Evolutionary conservation across 768 basidiomycete species (phyloP).

Genomic region (Hemileccinum rubropunctum): DNA sequence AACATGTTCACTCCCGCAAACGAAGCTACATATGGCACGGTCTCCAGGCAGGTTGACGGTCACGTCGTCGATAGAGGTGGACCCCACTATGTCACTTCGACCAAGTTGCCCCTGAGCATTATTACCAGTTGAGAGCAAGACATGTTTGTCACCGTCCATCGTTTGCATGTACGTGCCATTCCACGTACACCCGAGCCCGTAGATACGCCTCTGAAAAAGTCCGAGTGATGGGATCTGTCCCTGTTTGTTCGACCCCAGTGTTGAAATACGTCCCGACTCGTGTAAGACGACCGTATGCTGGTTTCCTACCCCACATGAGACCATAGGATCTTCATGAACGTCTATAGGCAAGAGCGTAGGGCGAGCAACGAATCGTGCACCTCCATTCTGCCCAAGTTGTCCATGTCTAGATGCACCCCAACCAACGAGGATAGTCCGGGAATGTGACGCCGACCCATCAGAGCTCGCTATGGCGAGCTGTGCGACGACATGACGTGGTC

Average conservation of each 20-base stretch:
- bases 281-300: constrained; percentile 49
- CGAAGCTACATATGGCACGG: constrained; percentile 36
- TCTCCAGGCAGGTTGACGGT: constrained; percentile 28
- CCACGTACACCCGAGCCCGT: constrained; percentile 66
- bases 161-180: constrained; percentile 63
- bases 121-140: constrained; percentile 52
- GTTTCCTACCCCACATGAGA: constrained; percentile 44
- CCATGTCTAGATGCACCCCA: constrained; percentile 89
- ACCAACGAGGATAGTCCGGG: constrained; percentile 48
- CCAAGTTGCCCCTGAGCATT: constrained; percentile 67
- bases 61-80: background rate
- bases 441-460: constrained; percentile 14
- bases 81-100: constrained; percentile 17
- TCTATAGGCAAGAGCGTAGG: constrained; percentile 36
- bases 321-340: constrained; percentile 28
- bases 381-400: constrained; percentile 57
- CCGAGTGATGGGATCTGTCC: constrained; percentile 52
- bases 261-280: constrained; percentile 44
- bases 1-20: constrained; percentile 87
- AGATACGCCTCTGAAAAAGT: constrained; percentile 23
- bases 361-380: constrained; percentile 7
- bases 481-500: constrained; percentile 70
- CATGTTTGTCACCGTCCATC: constrained; percentile 13
- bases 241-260: constrained; percentile 72
- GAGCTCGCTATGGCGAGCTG: constrained; percentile 33